Base-by-base conservation (phyloP, 495 filamentous ascomycete genomes). In the Podospora fimiseda region DNA sequence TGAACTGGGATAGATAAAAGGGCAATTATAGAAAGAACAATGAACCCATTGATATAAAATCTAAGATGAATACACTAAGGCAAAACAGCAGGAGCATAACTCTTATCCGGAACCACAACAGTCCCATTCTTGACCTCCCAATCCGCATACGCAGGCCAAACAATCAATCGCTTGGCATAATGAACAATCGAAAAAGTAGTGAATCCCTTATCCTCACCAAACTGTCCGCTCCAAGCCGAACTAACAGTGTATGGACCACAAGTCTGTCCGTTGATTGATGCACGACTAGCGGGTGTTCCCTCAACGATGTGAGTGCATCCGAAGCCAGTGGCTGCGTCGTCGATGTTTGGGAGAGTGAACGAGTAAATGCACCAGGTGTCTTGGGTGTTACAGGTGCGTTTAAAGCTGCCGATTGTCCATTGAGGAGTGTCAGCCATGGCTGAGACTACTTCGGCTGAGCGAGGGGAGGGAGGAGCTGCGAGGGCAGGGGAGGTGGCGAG, bases 201-300 rank as follows among this genome's bases (percentile, higher is more conserved):
- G 63, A 82, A 82, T 42, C 78, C 79, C 41, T 76, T 67, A 42
- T 59, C 72, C 7, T 54, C 49, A 53, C 77, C 78, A 50, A 80
- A 82, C 54, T 77, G 71, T 53, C 74, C 77, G 65, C 76, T 80
- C 79, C 78, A 82, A 60, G 66, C 68, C 14, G 74, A 75, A 42
- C 69, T 80, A 50, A 82, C 55, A 51, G 71, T 78, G 66, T 65
- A 81, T 40, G 57, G 61, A 24, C 76, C 78, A 63, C 77, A 80
- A 30, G 20, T 57, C 53, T 63, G 52, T 19, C 69, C 68, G 22
- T 60, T 67, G 42, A 71, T 73, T 44, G 66, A 62, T 18, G 70
- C 57, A 18, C 63, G 62, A 63, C 65, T 73, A 48, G 77, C 77
- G 21, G 62, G 62, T 7, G 57, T 41, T 43, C 62, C 70, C 13